Conservation (phyloP, 139 green algal species). For the Eudorina sp. region DNA sequence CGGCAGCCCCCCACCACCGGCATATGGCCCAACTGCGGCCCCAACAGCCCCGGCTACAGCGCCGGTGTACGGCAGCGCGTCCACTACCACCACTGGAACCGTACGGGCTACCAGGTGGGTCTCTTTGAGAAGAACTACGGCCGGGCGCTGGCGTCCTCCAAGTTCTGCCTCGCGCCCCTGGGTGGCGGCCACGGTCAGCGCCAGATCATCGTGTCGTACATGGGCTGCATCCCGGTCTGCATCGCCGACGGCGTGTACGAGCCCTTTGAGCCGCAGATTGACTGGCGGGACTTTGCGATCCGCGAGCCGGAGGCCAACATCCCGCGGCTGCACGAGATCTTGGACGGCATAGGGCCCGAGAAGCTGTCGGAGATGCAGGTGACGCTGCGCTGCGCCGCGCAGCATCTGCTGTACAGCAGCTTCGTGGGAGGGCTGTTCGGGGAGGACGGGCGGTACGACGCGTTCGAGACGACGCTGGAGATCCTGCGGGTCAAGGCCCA, state of each 20-base stretch:
- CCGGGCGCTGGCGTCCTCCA: background rate
- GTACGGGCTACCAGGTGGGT: conserved; percentile 47
- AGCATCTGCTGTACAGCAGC: conserved; percentile 51
- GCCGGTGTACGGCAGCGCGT: conserved; percentile 44
- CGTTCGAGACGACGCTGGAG: conserved; percentile 40
- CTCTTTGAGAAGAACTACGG: background rate
- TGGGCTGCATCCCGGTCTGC: conserved; percentile 57
- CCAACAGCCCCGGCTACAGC: conserved; percentile 21
- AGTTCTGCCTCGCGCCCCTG: conserved; percentile 46
- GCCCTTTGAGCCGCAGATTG: conserved; percentile 52
- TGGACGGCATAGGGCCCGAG: background rate
- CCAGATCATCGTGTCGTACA: conserved; percentile 54
- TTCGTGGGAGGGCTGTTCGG: conserved; percentile 31
- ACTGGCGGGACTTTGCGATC: conserved; percentile 42
- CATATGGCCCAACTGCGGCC: conserved; percentile 44
- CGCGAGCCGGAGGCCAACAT: conserved; percentile 29
- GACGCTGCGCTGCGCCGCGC: conserved; percentile 42
- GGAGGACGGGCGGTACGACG: conserved; percentile 43
- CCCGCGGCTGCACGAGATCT: conserved; percentile 18
- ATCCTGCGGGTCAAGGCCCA: conserved; percentile 14
- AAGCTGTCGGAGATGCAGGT: conserved; percentile 16
- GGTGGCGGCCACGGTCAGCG: conserved; percentile 55
- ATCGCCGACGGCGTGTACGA: conserved; percentile 54
- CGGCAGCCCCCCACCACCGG: background rate
- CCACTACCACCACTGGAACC: conserved; percentile 58